These are phyloP conservation scores for Kalanchoe fedtschenkoi DNA, from an alignment of 164 flowering plant genomes.

Conservation along the genomic window DNA sequence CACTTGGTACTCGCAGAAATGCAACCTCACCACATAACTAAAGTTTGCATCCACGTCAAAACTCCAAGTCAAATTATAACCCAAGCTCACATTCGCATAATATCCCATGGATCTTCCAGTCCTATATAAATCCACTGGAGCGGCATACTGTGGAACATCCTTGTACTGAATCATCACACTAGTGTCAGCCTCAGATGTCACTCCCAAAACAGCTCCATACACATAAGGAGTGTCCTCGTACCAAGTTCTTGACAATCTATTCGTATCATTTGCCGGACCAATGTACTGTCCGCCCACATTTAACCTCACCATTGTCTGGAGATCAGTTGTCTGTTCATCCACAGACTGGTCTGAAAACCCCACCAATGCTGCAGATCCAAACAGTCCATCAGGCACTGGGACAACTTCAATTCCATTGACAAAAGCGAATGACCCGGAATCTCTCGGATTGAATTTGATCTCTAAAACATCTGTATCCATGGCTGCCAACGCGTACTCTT, in stretches of 20 bases:
- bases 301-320: conserved; percentile 58
- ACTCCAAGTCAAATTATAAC: conserved; percentile 37
- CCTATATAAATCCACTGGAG: conserved; percentile 27
- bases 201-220: conserved; percentile 24
- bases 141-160: conserved; percentile 16
- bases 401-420: conserved; percentile 74
- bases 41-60: conserved; percentile 35
- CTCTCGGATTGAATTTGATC: conserved; percentile 46
- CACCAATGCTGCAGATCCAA: conserved; percentile 29
- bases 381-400: conserved; percentile 33
- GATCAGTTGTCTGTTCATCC: conserved; percentile 12
- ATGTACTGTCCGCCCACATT: conserved; percentile 78
- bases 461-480: conserved; percentile 14
- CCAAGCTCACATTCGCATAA: conserved; percentile 9
- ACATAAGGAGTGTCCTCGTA: conserved; percentile 29
- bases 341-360: conserved; percentile 28
- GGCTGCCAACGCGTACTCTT: conserved; percentile 12
- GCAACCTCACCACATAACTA: conserved; percentile 36
- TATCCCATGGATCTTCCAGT: conserved; percentile 34
- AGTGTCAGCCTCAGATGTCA: conserved; percentile 9
- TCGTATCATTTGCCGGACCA: conserved; percentile 45
- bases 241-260: conserved; percentile 26
- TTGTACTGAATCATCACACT: conserved; percentile 13
- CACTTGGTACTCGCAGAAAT: conserved; percentile 36
- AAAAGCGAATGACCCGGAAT: conserved; percentile 41